Evolutionary conservation across 306 rosid species (phyloP).

Genomic region (Pachyrhizus erosus): DNA sequence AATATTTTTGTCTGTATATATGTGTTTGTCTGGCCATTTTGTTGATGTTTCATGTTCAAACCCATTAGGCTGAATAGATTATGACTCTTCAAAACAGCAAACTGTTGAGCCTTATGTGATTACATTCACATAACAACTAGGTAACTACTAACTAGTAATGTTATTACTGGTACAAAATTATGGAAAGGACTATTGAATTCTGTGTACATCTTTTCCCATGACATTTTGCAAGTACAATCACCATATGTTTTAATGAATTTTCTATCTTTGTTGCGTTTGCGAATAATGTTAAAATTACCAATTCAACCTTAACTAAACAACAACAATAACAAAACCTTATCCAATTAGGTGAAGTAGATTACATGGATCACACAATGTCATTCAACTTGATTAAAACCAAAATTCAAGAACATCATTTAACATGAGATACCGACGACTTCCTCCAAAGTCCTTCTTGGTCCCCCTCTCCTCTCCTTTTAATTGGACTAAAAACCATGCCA

Average conservation of each 20-base stretch:
- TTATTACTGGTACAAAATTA: constrained; percentile 15
- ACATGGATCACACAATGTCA: neutral
- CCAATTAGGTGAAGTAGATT: neutral
- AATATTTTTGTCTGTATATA: constrained; percentile 8
- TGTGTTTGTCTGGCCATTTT: constrained; percentile 23
- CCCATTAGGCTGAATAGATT: neutral
- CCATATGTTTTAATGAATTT: constrained; percentile 33
- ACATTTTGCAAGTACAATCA: constrained; percentile 28
- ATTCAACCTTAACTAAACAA: constrained; percentile 19
- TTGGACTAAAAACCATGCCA: neutral
- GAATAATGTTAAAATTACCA: constrained; percentile 22
- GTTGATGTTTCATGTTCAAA: constrained; percentile 13
- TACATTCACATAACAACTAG: constrained; percentile 22
- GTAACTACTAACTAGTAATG: constrained; percentile 13
- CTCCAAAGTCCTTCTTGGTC: neutral
- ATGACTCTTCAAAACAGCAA: constrained; percentile 37
- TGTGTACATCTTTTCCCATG: constrained; percentile 24
- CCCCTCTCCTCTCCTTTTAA: neutral
- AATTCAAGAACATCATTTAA: neutral
- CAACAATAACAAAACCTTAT: neutral
- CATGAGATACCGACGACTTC: neutral
- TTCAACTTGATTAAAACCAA: neutral
- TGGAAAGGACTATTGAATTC: constrained; percentile 27
- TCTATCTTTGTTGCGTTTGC: neutral
- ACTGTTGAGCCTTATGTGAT: constrained; percentile 25